phyloP scores from a whole-genome alignment of 345 rosid species.

The Eucalyptus fibrosa region DNA sequence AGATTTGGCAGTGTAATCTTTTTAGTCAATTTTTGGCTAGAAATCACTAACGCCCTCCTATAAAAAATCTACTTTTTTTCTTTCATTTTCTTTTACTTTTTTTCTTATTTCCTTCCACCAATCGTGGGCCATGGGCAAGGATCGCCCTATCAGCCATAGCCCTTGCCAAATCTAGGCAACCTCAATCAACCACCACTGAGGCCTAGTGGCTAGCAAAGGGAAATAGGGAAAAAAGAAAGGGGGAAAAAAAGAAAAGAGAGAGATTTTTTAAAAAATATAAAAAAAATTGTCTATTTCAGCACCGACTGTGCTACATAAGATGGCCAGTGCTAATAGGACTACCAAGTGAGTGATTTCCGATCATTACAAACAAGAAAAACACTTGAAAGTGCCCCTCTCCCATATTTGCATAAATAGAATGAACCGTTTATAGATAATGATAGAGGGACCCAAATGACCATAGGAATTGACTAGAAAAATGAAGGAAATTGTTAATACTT shows the following conservation, averaged over 20 bases:
- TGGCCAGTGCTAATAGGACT: rapidly evolving
- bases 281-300: rapidly evolving
- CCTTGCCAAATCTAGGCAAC: background rate
- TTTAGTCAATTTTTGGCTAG: too few relatives aligned
- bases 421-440: background rate
- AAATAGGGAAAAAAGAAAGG: background rate
- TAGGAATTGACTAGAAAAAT: background rate
- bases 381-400: background rate
- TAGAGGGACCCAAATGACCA: background rate
- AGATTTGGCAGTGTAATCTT: rapidly evolving
- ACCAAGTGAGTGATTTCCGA: background rate
- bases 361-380: background rate
- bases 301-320: rapidly evolving
- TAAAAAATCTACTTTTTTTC: too few relatives aligned
- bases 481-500: background rate
- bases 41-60: too few relatives aligned
- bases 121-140: background rate
- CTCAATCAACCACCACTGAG: background rate
- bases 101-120: background rate
- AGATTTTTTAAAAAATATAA: too few relatives aligned
- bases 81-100: background rate
- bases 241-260: too few relatives aligned
- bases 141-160: background rate
- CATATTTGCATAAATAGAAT: background rate
- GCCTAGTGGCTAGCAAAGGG: background rate